A percentile compares a stretch with the other conserved stretches of the same genome.
Conservation (phyloP, 2,329 filamentous ascomycete genomes). For the Pseudocercospora macadamiae region DNA sequence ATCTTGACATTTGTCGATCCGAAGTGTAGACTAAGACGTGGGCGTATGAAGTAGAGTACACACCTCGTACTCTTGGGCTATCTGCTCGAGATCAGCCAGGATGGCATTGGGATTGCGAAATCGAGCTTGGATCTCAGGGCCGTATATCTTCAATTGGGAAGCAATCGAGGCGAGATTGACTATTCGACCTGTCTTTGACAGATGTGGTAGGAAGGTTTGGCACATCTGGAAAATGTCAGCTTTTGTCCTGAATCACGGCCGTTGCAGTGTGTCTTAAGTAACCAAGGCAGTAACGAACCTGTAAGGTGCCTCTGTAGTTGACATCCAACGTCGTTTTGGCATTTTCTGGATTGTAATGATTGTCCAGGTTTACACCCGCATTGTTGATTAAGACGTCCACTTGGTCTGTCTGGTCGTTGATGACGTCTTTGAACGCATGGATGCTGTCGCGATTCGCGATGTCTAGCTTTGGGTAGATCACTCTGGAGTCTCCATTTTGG, state of each 20-base stretch:
- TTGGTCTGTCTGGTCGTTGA: constrained; percentile 24
- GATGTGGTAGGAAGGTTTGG: constrained; percentile 36
- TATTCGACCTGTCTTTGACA: constrained; percentile 36
- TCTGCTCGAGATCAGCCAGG: constrained; percentile 32
- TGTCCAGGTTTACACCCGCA: constrained; percentile 39
- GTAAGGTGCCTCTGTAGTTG: constrained; percentile 41
- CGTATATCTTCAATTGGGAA: constrained; percentile 37
- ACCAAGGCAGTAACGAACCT: constrained; percentile 27
- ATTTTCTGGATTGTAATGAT: constrained; percentile 31
- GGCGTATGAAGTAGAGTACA: constrained; percentile 3
- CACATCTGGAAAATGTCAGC: too few species aligned
- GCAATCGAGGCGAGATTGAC: constrained; percentile 42
- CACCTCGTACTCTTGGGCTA: constrained; percentile 38
- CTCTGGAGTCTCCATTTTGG: constrained; percentile 18
- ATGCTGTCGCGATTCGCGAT: constrained; percentile 34
- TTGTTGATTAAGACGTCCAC: constrained; percentile 44
- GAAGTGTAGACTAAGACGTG: not conserved
- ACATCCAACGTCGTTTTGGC: constrained; percentile 39
- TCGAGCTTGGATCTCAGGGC: constrained; percentile 26
- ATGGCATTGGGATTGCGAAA: constrained; percentile 29
- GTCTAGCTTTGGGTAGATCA: constrained; percentile 40
- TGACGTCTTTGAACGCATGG: constrained; percentile 31
- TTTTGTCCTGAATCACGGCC: too few species aligned
- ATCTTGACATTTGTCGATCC: too few species aligned
- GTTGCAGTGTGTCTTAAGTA: too few species aligned